Conservation (phyloP, 176 grass and related monocot genomes). For the Rhynchospora pubera region DNA sequence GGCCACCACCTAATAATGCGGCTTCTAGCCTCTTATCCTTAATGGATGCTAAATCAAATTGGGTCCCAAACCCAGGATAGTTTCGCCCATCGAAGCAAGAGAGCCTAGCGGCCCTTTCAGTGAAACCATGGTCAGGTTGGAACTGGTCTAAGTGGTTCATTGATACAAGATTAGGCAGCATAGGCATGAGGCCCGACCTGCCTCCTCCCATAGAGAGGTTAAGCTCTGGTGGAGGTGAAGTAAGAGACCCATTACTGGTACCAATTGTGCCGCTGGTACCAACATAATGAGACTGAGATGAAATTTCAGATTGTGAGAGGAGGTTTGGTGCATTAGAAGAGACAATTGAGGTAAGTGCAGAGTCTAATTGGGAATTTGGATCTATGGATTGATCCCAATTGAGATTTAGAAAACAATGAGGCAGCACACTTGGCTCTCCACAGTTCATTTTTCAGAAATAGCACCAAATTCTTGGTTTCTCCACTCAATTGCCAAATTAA, state of each 20-base stretch:
- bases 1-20: neutral
- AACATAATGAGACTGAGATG: conserved; percentile 43
- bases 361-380: conserved; percentile 38
- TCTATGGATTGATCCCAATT: conserved; percentile 89
- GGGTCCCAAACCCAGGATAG: conserved; percentile 13
- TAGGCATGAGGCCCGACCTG: conserved; percentile 30
- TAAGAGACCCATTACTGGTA: conserved; percentile 8
- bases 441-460: conserved; percentile 60
- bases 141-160: conserved; percentile 59
- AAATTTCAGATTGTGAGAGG: conserved; percentile 59
- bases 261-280: conserved; percentile 18
- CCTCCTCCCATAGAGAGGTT: conserved; percentile 57
- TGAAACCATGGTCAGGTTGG: conserved; percentile 55
- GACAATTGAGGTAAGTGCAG: conserved; percentile 50
- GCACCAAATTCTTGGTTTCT: conserved; percentile 20
- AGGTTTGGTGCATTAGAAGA: conserved; percentile 53
- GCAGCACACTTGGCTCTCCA: conserved; percentile 44
- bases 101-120: conserved; percentile 51
- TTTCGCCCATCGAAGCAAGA: conserved; percentile 55
- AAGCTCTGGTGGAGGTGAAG: conserved; percentile 62
- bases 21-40: conserved; percentile 1
- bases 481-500: conserved; percentile 29
- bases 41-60: conserved; percentile 42
- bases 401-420: conserved; percentile 69
- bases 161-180: conserved; percentile 45